Evolutionary conservation across 768 basidiomycete species (phyloP), one percentile per base, ranked within the genome.

Genomic region (Rhodotorula toruloides): DNA sequence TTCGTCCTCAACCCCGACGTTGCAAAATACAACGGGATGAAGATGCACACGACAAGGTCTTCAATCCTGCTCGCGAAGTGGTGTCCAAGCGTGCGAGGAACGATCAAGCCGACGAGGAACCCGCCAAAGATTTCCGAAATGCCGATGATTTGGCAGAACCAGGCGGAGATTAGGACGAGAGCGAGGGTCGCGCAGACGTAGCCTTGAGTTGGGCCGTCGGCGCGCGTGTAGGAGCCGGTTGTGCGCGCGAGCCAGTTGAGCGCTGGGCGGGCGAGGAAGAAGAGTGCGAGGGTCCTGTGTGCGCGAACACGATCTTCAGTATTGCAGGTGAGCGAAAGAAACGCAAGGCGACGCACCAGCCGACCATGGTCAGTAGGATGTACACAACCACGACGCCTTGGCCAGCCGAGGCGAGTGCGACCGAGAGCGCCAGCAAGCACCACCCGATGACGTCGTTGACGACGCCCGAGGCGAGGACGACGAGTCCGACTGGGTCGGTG

Each of bases 111-210:
- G 27, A 87, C 86, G 40, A 91, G 70, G 79, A 92, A 92, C 4
- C 87, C 64, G 25, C 69, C 67, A 50, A 72, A 87, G 68, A 88
- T 87, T 48, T 85, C 77, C 76, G 86, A 84, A 40, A 88, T 83
- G 39, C 88, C 90, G 65, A 92, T 91, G 71, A 90, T 84, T 76
- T 90, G 89, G 12, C 90, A 91, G 79, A 87, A 87, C 78, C 90
- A 91, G 0, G 88, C 88, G 5, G 85, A 86, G 21, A 81, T 76
- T 71, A 91, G 84, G 1, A 90, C 84, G 42, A 91, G 75, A 37
- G 90, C 70, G n/a, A 96, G 75, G 1, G 85, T 88, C 16, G 90
- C 65, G 1, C 87, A 86, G 87, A 92, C 90, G 83, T 90, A 86
- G 54, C 83, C 76, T 8, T 86, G 78, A 0, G 87, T 87, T 0